Evolutionary conservation across 768 basidiomycete genomes (phyloP).

Genomic region (Daedaleopsis nitida): DNA sequence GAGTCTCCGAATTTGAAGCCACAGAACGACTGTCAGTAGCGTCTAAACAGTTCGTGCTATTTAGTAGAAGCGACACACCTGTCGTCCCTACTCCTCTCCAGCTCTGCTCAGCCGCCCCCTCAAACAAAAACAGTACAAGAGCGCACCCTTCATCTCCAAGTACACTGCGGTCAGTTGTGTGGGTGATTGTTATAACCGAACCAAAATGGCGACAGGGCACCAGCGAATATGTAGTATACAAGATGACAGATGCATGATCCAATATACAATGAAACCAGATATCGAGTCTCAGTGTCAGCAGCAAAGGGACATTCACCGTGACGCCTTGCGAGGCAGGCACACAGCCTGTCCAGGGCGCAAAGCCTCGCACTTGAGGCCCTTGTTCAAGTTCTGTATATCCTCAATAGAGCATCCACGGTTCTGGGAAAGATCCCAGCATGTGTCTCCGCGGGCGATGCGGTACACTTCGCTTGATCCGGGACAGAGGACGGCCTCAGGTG

Average conservation of each 20-base stretch:
- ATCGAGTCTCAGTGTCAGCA: not conserved
- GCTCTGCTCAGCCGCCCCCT: no score
- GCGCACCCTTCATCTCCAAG: no score
- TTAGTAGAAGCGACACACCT: no score
- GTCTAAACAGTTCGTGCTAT: no score
- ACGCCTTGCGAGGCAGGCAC: conserved; percentile 48
- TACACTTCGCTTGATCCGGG: conserved; percentile 37
- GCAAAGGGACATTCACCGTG: not conserved
- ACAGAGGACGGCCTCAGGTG: conserved; percentile 25
- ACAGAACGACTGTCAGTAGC: no score
- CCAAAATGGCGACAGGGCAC: no score
- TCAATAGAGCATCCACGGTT: conserved; percentile 52
- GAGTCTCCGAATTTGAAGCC: no score
- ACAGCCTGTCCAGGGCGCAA: conserved; percentile 61
- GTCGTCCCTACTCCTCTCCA: no score
- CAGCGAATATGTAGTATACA: not conserved
- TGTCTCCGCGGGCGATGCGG: conserved; percentile 58
- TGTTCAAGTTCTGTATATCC: conserved; percentile 53
- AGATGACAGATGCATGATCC: not conserved
- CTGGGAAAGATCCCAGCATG: conserved; percentile 64
- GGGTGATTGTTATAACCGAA: no score
- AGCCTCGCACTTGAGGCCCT: conserved; percentile 53
- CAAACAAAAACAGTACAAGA: no score
- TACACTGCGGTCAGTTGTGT: no score
- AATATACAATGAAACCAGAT: not conserved